Percentiles rank a stretch among this genome's conserved stretches.
These are phyloP conservation scores for Amanita subjunquillea DNA, from an alignment of 768 basidiomycete species.

Conservation along the genomic window DNA sequence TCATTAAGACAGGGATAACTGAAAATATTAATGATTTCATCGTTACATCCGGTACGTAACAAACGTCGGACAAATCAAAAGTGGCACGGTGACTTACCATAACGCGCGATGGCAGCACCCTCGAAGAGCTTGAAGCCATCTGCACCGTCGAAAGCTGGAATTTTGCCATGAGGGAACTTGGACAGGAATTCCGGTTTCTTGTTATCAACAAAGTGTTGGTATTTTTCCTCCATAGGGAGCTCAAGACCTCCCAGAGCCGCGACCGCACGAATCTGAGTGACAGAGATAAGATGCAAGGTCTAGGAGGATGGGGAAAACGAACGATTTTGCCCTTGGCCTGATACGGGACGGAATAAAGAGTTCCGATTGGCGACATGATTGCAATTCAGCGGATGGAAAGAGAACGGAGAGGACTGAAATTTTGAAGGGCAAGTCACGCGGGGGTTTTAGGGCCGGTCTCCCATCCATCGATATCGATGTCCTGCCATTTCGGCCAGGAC, in stretches of 20 bases:
- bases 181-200: slow-evolving; percentile 55
- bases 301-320: slow-evolving; percentile 13
- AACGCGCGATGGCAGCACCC: slow-evolving; percentile 71
- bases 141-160: slow-evolving; percentile 70
- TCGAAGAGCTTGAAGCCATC: slow-evolving; percentile 80
- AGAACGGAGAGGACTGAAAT: neutral
- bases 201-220: slow-evolving; percentile 58
- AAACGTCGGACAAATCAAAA: slow-evolving; percentile 23
- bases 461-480: slow-evolving; percentile 4
- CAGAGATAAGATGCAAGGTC: neutral
- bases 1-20: slow-evolving; percentile 71
- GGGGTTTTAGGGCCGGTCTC: slow-evolving; percentile 1
- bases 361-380: slow-evolving; percentile 49
- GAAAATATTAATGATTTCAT: slow-evolving; percentile 22
- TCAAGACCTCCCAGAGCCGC: slow-evolving; percentile 53
- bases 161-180: slow-evolving; percentile 77
- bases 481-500: neutral
- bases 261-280: slow-evolving; percentile 36
- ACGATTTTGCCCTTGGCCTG: slow-evolving; percentile 41
- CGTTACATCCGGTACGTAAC: neutral
- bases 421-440: neutral
- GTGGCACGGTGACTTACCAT: slow-evolving; percentile 55
- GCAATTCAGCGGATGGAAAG: slow-evolving; percentile 11
- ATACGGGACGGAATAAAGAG: slow-evolving; percentile 42
- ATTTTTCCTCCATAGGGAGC: slow-evolving; percentile 39